These are phyloP conservation scores for Podospora fimiseda DNA, from an alignment of 495 filamentous ascomycete genomes.

Conservation along the genomic window DNA sequence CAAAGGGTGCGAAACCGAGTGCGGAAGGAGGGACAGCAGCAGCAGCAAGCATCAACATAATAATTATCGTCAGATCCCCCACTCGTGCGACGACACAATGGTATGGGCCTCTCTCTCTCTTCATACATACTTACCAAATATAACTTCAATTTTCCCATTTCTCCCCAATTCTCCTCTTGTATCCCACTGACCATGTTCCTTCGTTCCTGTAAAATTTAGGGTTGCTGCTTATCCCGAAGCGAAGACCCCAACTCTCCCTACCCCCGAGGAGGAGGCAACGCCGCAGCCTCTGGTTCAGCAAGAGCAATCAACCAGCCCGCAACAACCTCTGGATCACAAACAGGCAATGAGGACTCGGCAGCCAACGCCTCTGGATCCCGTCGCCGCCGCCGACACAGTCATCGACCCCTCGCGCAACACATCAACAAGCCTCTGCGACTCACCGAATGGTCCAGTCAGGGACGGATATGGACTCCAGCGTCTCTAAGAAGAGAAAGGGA, in stretches of 20 bases:
- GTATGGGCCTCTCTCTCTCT: conserved; percentile 11
- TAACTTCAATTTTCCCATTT: neutral
- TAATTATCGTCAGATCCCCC: neutral
- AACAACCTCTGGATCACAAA: conserved; percentile 6
- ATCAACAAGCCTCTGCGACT: conserved; percentile 45
- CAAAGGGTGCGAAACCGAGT: conserved; percentile 15
- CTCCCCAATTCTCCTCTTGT: neutral
- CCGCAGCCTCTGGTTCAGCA: conserved; percentile 36
- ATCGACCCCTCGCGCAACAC: conserved; percentile 33
- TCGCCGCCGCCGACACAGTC: conserved; percentile 14
- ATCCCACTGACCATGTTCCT: neutral
- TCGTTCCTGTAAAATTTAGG: conserved; percentile 23
- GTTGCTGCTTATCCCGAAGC: conserved; percentile 44
- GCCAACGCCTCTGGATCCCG: conserved; percentile 13
- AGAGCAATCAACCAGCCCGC: conserved; percentile 33
- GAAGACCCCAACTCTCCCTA: conserved; percentile 40
- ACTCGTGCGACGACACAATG: conserved; percentile 13
- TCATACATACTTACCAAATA: no score
- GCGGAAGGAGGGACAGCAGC: no score
- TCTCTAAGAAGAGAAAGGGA: conserved; percentile 41
- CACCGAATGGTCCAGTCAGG: conserved; percentile 42
- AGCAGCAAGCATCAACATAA: no score
- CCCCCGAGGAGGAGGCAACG: conserved; percentile 28
- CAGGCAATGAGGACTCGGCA: conserved; percentile 16
- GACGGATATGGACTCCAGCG: conserved; percentile 39